A percentile compares a stretch with the other conserved stretches of the same genome.
phyloP scores from a whole-genome alignment of 306 rosid genomes.

The Trichosanthes truncata region DNA sequence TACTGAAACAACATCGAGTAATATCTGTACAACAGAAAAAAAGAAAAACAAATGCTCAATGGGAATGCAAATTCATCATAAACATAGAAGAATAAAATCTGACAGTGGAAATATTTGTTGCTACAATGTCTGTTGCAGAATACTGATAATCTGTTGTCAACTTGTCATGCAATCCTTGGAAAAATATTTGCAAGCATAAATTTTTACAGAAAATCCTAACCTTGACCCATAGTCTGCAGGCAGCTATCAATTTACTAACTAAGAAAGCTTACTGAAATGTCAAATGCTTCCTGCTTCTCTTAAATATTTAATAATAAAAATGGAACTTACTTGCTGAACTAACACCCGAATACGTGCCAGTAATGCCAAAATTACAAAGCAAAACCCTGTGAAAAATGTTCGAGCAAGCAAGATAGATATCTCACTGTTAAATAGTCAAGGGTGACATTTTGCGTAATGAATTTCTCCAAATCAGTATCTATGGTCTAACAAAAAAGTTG shows the following conservation, averaged over 20 bases:
- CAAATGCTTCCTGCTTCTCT: neutral
- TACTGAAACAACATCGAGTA: constrained; percentile 59
- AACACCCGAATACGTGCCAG: constrained; percentile 73
- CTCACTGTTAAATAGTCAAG: constrained; percentile 63
- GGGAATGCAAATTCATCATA: neutral
- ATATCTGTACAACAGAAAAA: constrained; percentile 38
- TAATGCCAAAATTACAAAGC: constrained; percentile 58
- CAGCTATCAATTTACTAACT: neutral
- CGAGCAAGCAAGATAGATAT: constrained; percentile 66
- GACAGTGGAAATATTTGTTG: neutral
- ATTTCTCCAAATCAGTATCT: constrained; percentile 3
- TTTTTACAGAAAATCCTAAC: neutral
- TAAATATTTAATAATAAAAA: neutral
- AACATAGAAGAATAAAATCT: neutral
- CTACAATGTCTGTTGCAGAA: neutral
- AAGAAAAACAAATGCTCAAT: constrained; percentile 1
- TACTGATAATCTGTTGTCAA: neutral
- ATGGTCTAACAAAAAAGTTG: neutral
- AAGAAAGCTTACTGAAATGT: neutral
- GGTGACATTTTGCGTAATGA: constrained; percentile 8
- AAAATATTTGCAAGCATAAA: neutral
- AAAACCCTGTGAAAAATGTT: constrained; percentile 68
- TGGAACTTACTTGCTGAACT: constrained; percentile 62
- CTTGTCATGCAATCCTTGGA: neutral
- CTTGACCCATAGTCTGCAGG: neutral